Conservation (phyloP, 352 stramenopile genomes). For the Phytophthora pluvialis region DNA sequence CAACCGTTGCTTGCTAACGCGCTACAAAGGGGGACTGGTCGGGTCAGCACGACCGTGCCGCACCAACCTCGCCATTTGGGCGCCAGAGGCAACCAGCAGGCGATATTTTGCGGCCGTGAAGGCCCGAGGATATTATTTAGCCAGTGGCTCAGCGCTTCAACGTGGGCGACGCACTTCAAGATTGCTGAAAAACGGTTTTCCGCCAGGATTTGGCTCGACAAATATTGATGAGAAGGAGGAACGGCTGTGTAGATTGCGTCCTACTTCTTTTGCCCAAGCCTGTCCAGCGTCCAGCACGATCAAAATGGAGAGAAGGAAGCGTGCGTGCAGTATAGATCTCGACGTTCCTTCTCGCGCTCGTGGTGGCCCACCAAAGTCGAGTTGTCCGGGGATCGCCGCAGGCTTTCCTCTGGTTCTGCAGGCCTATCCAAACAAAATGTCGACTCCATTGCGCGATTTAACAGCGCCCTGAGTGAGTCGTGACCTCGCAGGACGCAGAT, state of each 20-base stretch:
- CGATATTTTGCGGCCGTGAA: constrained; percentile 7
- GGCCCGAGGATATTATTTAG: too few species aligned
- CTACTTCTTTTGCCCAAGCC: not conserved
- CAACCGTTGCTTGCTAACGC: constrained; percentile 12
- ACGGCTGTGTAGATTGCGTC: constrained; percentile 7
- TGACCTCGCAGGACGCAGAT: constrained; percentile 7
- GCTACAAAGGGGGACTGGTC: constrained; percentile 6
- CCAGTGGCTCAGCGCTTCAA: constrained; percentile 6
- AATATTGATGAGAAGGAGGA: constrained; percentile 4
- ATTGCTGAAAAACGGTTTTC: constrained; percentile 8
- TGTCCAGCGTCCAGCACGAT: constrained; percentile 10
- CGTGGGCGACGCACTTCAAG: constrained; percentile 3
- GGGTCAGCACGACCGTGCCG: not conserved
- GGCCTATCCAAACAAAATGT: constrained; percentile 20
- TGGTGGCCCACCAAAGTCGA: not conserved
- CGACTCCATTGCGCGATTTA: constrained; percentile 11
- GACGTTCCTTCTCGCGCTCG: not conserved
- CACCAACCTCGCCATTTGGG: constrained; percentile 4
- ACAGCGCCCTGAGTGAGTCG: not conserved
- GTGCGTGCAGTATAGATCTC: not conserved
- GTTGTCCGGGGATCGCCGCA: not conserved
- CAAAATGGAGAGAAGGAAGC: not conserved
- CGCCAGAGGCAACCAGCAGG: not conserved
- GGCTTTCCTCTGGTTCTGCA: not conserved
- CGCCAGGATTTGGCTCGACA: constrained; percentile 6